Evolutionary conservation across 225 moss, liverwort and hornwort species (phyloP), one percentile per base, ranked within the genome.

Genomic region (Physcomitrium patens): DNA sequence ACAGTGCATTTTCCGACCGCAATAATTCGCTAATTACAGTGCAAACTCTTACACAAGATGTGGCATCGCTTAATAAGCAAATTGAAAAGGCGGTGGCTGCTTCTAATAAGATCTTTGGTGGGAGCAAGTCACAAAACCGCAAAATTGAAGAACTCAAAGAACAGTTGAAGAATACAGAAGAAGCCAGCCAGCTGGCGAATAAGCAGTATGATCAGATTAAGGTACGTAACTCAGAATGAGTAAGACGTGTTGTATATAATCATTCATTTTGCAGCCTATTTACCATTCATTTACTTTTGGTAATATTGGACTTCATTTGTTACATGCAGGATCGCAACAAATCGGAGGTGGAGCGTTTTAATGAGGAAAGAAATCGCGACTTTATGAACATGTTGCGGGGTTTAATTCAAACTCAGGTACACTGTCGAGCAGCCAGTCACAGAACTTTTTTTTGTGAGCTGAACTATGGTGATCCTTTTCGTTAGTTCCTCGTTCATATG

Each of bases 381-480:
- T 91, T 91, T 65, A 79, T 93, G 76, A 89, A 88, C 27, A 99
- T 99, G 97, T 85, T 90, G 68, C 80, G 82, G 68, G 97, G 97
- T 52, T 86, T 99, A 76, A 86, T 94, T 19, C 90, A 94, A 59
- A 94, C 93, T 49, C 94, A 94, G 94, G 96, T 94, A 74, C 20
- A 14, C 27, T 41, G 3, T 72, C 47, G 5, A 53, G 41, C 23
- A 69, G 11, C 12, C 51, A 44, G 13, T 27, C 16, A 10, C 13
- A 43, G 37, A 15, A 14, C 11, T 26, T 26, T 46, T 22, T 49
- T 3, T 53, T 60, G 52, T 60, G 52, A 8, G 19, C 8, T 26
- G 56, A 17, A 49, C 43, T 7, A 47, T 19, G 18, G 23, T 27
- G 4, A 3, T 10, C 14, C 13, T 12, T 0, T 12, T 15, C 7